Conservation (phyloP, 1,284 basidiomycete genomes). For the Tremellales sp. region DNA sequence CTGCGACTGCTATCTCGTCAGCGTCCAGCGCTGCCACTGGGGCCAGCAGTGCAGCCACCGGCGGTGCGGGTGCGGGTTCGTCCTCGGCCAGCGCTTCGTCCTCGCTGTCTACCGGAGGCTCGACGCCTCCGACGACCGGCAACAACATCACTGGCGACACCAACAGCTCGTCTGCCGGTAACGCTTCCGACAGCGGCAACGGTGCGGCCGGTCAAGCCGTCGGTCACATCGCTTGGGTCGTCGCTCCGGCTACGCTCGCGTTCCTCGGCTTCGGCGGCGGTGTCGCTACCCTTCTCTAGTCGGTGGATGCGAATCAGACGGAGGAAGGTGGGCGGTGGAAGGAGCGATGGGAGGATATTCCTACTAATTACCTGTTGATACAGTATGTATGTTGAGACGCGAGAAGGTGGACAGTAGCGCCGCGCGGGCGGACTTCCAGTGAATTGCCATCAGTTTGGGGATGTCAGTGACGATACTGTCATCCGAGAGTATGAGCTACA, state of each 20-base stretch:
- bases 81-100: neutral
- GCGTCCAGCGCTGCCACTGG: neutral
- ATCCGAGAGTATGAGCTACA: too few relatives aligned
- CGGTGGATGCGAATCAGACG: too few relatives aligned
- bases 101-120: neutral
- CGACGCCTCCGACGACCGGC: neutral
- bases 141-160: neutral
- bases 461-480: too few relatives aligned
- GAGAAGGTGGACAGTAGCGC: too few relatives aligned
- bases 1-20: neutral
- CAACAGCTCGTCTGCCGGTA: neutral
- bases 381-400: too few relatives aligned
- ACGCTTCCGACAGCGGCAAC: neutral
- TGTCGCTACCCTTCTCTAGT: conserved; percentile 14
- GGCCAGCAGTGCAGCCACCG: neutral
- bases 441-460: too few relatives aligned
- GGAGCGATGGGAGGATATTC: too few relatives aligned
- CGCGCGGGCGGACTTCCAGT: too few relatives aligned
- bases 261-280: conserved; percentile 20
- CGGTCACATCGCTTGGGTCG: conserved; percentile 9
- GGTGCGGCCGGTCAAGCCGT: neutral
- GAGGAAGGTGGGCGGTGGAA: too few relatives aligned
- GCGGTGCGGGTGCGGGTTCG: neutral
- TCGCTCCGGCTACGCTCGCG: conserved; percentile 10
- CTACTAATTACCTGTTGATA: too few relatives aligned